Evolutionary conservation across 352 stramenopile species (phyloP).

Genomic region (Phytophthora melonis): DNA sequence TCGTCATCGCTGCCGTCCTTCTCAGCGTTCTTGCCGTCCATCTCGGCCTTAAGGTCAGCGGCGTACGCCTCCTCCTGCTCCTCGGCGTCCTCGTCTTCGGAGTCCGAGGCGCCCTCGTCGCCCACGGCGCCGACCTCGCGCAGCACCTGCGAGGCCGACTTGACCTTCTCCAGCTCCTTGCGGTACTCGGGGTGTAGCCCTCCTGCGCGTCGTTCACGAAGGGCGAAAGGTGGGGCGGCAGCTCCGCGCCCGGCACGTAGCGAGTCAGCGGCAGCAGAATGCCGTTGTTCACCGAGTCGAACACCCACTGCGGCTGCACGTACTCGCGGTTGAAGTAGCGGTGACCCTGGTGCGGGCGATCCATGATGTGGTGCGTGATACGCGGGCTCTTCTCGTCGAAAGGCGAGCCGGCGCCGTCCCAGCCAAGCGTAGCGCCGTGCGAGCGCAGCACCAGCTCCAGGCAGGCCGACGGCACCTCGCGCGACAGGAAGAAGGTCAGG

Average conservation of each 20-base stretch:
- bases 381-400: conserved; percentile 90
- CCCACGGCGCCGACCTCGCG: conserved; percentile 62
- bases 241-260: conserved; percentile 93
- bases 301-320: conserved; percentile 99
- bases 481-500: conserved; percentile 93
- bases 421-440: conserved; percentile 96
- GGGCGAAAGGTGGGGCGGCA: conserved; percentile 94
- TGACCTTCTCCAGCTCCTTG: conserved; percentile 89
- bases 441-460: conserved; percentile 96
- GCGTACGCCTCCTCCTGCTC: conserved; percentile 81
- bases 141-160: conserved; percentile 81
- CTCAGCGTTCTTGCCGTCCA: conserved; percentile 52
- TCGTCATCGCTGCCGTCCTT: conserved; percentile 48
- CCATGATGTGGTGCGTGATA: conserved; percentile 98
- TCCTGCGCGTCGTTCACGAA: conserved; percentile 98
- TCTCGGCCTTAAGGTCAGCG: conserved; percentile 83
- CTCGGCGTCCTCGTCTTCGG: conserved; percentile 63
- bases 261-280: conserved; percentile 93
- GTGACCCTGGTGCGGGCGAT: conserved; percentile 93
- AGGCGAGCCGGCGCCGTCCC: conserved; percentile 94
- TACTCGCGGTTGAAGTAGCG: conserved; percentile 95
- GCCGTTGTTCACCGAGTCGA: conserved; percentile 98
- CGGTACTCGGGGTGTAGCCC: conserved; percentile 98
- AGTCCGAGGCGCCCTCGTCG: conserved; percentile 41
- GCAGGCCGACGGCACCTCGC: conserved; percentile 94